Evolutionary conservation across 2,329 filamentous ascomycete species (phyloP).

Genomic region (Monilinia aucupariae): DNA sequence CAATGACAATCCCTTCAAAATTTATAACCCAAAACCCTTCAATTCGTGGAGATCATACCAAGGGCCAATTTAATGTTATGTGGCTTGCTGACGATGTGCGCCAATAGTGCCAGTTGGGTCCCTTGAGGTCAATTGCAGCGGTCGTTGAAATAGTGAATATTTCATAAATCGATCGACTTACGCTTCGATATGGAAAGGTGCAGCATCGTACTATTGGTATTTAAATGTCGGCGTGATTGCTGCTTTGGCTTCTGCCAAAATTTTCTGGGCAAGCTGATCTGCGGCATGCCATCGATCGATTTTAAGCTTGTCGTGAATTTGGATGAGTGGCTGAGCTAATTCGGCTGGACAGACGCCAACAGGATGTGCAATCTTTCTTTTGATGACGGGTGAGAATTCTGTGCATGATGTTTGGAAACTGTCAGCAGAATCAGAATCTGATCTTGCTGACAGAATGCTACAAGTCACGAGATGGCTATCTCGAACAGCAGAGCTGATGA

Average conservation of each 20-base stretch:
- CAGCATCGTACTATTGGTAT: not conserved
- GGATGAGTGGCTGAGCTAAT: not conserved
- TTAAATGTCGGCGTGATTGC: not conserved
- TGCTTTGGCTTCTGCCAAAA: not conserved
- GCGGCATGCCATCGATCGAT: not conserved
- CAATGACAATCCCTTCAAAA: not conserved
- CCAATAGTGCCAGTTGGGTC: not conserved
- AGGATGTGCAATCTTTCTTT: not conserved
- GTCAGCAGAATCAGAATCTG: conserved; percentile 1
- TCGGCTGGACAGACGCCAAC: not conserved
- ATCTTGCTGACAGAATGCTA: not conserved
- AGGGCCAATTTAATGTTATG: not conserved
- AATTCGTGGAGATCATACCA: not conserved
- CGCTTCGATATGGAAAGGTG: not conserved
- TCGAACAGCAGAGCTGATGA: not conserved
- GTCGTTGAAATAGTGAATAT: not conserved
- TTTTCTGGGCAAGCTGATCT: not conserved
- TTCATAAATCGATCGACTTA: not conserved
- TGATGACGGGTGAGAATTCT: not conserved
- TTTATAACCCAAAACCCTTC: not conserved
- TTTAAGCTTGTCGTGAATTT: not conserved
- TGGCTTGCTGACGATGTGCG: not conserved
- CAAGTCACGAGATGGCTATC: not conserved
- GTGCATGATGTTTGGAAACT: conserved; percentile 1
- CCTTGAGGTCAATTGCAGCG: not conserved